Evolutionary conservation across 768 basidiomycete species (phyloP).

Genomic region (Boletus subparvulus): DNA sequence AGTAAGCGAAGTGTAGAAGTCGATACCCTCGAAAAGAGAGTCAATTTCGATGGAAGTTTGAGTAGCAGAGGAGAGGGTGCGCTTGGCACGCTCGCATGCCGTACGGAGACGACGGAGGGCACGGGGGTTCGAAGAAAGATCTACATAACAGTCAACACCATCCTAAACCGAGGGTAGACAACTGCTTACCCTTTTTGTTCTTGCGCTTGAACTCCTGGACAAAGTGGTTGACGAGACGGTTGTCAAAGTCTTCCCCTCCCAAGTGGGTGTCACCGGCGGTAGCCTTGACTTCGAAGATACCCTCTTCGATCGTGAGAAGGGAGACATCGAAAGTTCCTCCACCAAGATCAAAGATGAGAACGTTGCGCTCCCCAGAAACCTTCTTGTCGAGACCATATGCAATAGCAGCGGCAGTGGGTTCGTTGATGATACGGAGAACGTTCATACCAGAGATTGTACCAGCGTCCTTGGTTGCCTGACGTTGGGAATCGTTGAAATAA

Average conservation of each 20-base stretch:
- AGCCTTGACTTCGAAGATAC: constrained; percentile 98
- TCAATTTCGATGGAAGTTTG: constrained; percentile 98
- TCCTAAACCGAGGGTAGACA: neutral
- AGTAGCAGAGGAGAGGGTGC: constrained; percentile 93
- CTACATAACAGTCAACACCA: constrained; percentile 36
- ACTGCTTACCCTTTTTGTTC: constrained; percentile 81
- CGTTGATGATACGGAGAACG: constrained; percentile 98
- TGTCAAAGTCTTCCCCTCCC: constrained; percentile 98
- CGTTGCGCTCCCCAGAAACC: constrained; percentile 85
- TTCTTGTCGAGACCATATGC: constrained; percentile 99
- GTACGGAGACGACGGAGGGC: constrained; percentile 96
- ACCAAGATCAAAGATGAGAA: constrained; percentile 97
- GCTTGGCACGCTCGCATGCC: constrained; percentile 98
- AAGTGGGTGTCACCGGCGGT: constrained; percentile 98
- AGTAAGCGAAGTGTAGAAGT: constrained; percentile 97
- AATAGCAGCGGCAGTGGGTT: constrained; percentile 97
- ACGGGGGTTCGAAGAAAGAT: constrained; percentile 88
- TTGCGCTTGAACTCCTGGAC: constrained; percentile 97
- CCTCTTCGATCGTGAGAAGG: constrained; percentile 93
- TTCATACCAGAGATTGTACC: constrained; percentile 93
- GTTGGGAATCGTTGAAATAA: constrained; percentile 99
- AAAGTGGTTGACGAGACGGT: constrained; percentile 96
- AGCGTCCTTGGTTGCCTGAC: constrained; percentile 98
- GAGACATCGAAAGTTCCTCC: constrained; percentile 99
- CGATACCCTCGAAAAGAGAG: constrained; percentile 95